phyloP scores from a whole-genome alignment of 1,284 basidiomycete species.

The Veloboletus limbatus region DNA sequence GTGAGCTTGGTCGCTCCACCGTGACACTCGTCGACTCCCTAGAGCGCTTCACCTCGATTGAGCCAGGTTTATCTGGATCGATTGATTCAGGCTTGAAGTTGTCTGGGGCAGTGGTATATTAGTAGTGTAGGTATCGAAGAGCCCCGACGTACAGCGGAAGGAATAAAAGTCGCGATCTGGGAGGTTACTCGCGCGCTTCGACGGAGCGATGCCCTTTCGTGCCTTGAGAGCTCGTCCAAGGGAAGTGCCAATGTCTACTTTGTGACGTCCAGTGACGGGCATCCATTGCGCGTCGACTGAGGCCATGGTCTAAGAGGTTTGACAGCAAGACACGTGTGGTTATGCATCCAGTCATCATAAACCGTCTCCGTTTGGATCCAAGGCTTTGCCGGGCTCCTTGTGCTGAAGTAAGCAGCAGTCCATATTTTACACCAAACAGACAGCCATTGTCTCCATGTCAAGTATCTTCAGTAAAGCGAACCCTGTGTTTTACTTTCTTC shows the following conservation, averaged over 20 bases:
- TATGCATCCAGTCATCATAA: conserved; percentile 15
- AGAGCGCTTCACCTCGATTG: conserved; percentile 53
- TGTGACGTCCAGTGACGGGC: conserved; percentile 51
- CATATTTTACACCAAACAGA: not conserved
- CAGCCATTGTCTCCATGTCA: too few relatives aligned
- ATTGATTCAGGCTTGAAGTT: conserved; percentile 72
- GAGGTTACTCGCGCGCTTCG: conserved; percentile 41
- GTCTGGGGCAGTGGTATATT: conserved; percentile 40
- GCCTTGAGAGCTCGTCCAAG: conserved; percentile 57
- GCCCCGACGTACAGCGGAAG: conserved; percentile 58
- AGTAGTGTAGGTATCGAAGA: conserved; percentile 7
- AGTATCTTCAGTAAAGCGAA: conserved; percentile 18
- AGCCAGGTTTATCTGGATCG: conserved; percentile 60
- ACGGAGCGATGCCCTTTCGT: conserved; percentile 47
- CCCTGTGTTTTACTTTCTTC: conserved; percentile 25
- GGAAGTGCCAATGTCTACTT: conserved; percentile 56
- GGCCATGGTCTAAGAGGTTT: conserved; percentile 40
- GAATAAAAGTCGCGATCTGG: conserved; percentile 68
- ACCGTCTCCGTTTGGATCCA: conserved; percentile 10
- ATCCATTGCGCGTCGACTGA: conserved; percentile 49
- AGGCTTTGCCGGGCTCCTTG: conserved; percentile 5
- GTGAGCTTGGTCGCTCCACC: conserved; percentile 60
- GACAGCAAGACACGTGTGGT: conserved; percentile 21
- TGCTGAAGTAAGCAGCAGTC: conserved; percentile 29
- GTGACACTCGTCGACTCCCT: conserved; percentile 48